Base-by-base conservation (phyloP, 768 basidiomycete genomes). In the Tephrocybe sp. region DNA sequence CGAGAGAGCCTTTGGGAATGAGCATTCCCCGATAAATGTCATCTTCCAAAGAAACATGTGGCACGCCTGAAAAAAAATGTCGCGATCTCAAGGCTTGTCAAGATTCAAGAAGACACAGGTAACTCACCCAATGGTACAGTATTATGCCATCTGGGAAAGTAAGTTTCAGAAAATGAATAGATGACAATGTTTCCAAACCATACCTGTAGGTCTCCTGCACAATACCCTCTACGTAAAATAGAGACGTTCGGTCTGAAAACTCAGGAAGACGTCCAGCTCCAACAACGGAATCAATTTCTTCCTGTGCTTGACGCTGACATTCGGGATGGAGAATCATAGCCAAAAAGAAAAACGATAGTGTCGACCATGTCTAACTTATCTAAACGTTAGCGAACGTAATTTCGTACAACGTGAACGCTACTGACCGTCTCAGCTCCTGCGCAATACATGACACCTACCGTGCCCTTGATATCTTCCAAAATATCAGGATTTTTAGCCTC, bases 401-500 rank as follows among this genome's bases (percentile, higher is more conserved):
- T 3, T 12, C 13, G n/a, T 13, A 12, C 10, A 49, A 11, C 11
- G 35, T 14, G 4, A 14, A 22, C 33, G 26, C 12, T 38, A 55
- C 66, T n/a, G 45, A 73, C 74, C 42, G 74, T 74, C 50, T 72
- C 69, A 10, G 65, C 67, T 20, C 68, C 75, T 17, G 65, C 72
- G 45, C 54, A 41, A 46, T 60, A 62, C 42, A 67, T 51, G 2
- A 54, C 39, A 5, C 47, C 65, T 4, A 61, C 57, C 8, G 48
- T 46, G 4, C 56, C 61, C 23, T 59, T 57, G 14, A 68, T 47
- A 32, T 65, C 60, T 13, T 59, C 23, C 3, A 54, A 10, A 14
- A 19, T 17, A 10, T 39, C 40, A 8, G 38, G 13, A 22, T 45
- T 32, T 0, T 47, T 39, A 2, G 33, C 20, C 2, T 56, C 62